Evolutionary conservation across 2,329 filamentous ascomycete genomes (phyloP), one percentile per base, ranked within the genome.

Genomic region (Penicillium decumbens): DNA sequence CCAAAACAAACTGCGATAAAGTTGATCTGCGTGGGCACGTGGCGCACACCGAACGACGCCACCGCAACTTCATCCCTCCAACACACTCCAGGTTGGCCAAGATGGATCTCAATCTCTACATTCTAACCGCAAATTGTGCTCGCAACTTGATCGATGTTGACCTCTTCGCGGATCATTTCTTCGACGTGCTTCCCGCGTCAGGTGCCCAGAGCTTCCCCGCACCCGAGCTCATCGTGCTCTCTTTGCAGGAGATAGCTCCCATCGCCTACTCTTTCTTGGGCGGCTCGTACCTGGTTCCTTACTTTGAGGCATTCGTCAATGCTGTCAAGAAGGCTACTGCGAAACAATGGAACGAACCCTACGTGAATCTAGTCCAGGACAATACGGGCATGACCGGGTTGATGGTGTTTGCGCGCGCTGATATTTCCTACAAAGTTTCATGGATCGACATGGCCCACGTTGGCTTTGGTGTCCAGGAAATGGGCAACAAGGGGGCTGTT

Each of bases 401-500:
- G 43, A 82, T 97, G 77, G 78, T 96, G 15, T 95, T 95, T 66
- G 87, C 85, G 18, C 82, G 82, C 49, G 77, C 85, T 2, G 72
- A 77, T 38, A 62, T 80, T 37, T 76, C 80, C 0, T 70, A 77
- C 7, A 76, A 79, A 23, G 75, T 96, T 44, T 73, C 75, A 45
- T 76, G 80, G 61, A 74, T 93, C n/a, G 80, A 89, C 56, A 84
- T 82, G n/a, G 89, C 87, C 2, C 88, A 87, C 45, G 85, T 90
- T 2, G 91, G 93, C 0, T 87, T 96, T 42, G 93, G 93, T 0
- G 70, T 90, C 1, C 85, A 84, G 50, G 86, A 92, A 43, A 93
- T 95, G 86, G 93, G 90, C 13, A 96, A 96, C 70, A 98, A 98
- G 72, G 93, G 92, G 27, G 92, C 90, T 3, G 87, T 95, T 0